Conservation (phyloP, 1,284 basidiomycete genomes). For the Mycocalia duriaeana region DNA sequence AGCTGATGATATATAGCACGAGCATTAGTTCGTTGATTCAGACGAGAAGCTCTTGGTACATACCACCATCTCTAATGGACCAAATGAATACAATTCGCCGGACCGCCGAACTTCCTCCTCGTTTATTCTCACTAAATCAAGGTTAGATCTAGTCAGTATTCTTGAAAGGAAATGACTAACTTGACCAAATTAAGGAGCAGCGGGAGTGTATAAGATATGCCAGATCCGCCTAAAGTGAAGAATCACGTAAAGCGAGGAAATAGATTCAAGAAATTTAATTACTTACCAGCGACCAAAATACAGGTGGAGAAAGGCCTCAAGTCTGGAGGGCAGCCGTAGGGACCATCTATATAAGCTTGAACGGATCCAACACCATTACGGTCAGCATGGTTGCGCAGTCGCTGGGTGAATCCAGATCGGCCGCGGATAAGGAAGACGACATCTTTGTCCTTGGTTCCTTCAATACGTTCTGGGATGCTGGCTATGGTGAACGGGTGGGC, state of each 20-base stretch:
- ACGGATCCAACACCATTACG: conserved; percentile 18
- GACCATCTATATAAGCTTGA: conserved; percentile 28
- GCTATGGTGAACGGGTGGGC: conserved; percentile 32
- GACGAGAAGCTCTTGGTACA: conserved; percentile 2
- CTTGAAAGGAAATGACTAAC: conserved; percentile 15
- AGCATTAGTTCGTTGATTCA: not conserved
- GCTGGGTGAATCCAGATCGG: conserved; percentile 25
- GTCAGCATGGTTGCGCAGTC: conserved; percentile 20
- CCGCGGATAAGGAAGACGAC: conserved; percentile 26
- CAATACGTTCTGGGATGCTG: conserved; percentile 21
- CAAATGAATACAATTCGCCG: conserved; percentile 28
- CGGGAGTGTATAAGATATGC: conserved; percentile 30
- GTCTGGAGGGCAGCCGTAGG: conserved; percentile 30
- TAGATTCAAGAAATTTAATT: not conserved
- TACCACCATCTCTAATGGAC: conserved; percentile 28
- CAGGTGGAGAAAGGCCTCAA: conserved; percentile 25
- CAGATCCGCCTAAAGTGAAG: conserved; percentile 27
- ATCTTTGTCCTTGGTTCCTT: conserved; percentile 14
- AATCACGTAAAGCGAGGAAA: conserved; percentile 1
- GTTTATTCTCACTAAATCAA: conserved; percentile 10
- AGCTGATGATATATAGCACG: conserved; percentile 10
- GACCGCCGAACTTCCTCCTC: conserved; percentile 20
- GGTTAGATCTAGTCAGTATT: conserved; percentile 4
- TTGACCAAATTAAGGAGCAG: conserved; percentile 25
- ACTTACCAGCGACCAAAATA: conserved; percentile 29